Evolutionary conservation across 192 early-diverging fungal genomes (phyloP), one percentile per base, ranked within the genome.

Genomic region (Backusella mclennaniae): DNA sequence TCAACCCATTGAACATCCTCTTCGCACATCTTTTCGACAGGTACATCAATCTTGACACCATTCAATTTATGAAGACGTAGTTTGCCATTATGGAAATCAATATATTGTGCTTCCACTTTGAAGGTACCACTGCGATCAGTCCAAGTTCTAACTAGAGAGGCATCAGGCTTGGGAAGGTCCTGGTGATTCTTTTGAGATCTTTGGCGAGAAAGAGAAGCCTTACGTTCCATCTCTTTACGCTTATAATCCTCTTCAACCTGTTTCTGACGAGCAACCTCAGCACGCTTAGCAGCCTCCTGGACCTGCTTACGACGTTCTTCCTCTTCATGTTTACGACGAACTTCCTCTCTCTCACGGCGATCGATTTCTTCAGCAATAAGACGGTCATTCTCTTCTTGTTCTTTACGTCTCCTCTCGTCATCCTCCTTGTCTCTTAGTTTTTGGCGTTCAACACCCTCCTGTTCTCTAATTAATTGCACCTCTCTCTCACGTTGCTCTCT

Each of bases 51-150:
- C 63, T 91, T 96, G 69, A 96, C 96, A 73, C 96, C 95, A 80
- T 99, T 99, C 4, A 90, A 83, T 79, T 99, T 99, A 83, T 97
- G 96, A 66, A 99, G 81, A 26, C 97, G 93, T 39, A 96, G 91
- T 73, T 95, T 94, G 69, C 93, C 93, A n/a, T 97, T 93, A 23
- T 84, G 69, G 69, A 93, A 89, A 33, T 86, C 82, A 19, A 98
- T 41, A 39, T 93, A 97, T 80, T 95, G 90, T 8, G 98, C 98
- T 38, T 98, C 95, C 2, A 97, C 96, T 59, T 88, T 95, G 86
- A 97, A 98, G 1, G 94, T 84, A 70, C 96, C 97, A 4, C 94
- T 90, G 31, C 92, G 87, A 80, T 99, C 98, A 0, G 93, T 97
- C 98, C 97, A 99, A 67, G 88, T 93, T 53, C 98, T 90, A 29